Evolutionary conservation across 495 filamentous ascomycete species (phyloP), one percentile per base, ranked within the genome.

Genomic region (Aspergillus indologenus): DNA sequence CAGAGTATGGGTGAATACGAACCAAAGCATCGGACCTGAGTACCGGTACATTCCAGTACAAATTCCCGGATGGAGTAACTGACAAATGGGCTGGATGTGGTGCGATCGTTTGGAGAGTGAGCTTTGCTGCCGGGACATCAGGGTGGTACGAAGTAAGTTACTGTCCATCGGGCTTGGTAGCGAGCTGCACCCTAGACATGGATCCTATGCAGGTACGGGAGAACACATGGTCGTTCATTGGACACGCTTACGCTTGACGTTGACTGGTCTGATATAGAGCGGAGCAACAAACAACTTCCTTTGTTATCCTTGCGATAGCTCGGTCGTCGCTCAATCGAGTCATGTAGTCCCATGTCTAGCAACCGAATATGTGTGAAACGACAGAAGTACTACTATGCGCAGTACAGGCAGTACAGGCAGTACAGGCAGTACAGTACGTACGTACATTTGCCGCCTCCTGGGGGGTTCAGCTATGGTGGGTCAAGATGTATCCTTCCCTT

Each of bases 401-500:
- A n/a, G n/a, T n/a, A n/a, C n/a, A n/a, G n/a, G n/a, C n/a, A n/a
- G n/a, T n/a, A n/a, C n/a, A n/a, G n/a, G n/a, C n/a, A n/a, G n/a
- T n/a, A n/a, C n/a, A n/a, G n/a, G n/a, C n/a, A n/a, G n/a, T n/a
- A n/a, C n/a, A n/a, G n/a, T n/a, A n/a, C n/a, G n/a, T n/a, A n/a
- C n/a, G n/a, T n/a, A n/a, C n/a, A n/a, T n/a, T n/a, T n/a, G n/a
- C n/a, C n/a, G n/a, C n/a, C n/a, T n/a, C n/a, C n/a, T n/a, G n/a
- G n/a, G n/a, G n/a, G n/a, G 34, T 11, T 11, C 12, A 14, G 12
- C 5, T 15, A 40, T 40, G 15, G 56, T 57, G 26, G 59, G 43
- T 23, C 48, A 44, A 43, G 40, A 57, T 57, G 59, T 19, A 50
- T 57, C 54, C 54, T 23, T 44, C 47, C 34, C 45, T 57, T 21